phyloP scores from a whole-genome alignment of 176 grass and related monocot species.

The Rhipidocladum racemiflorum region DNA sequence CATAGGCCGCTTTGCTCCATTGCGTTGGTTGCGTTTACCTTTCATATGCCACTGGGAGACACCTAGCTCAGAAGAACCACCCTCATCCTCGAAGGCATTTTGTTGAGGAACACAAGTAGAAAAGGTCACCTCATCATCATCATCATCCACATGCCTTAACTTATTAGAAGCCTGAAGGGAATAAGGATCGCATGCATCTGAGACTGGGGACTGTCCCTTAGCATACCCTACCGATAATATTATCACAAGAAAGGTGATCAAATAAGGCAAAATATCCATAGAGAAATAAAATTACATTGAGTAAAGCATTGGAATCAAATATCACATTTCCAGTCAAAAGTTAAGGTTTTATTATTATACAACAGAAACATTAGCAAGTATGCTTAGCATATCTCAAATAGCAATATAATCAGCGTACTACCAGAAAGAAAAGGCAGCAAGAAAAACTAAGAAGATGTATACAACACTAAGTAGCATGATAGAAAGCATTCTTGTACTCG shows the following conservation, averaged over 20 bases:
- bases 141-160: conserved; percentile 34
- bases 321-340: neutral
- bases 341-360: neutral
- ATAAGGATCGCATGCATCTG: conserved; percentile 36
- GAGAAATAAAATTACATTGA: neutral
- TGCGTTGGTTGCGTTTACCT: conserved; percentile 80
- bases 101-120: conserved; percentile 25
- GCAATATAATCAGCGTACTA: neutral
- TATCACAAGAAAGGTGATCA: conserved; percentile 20
- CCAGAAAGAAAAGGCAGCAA: conserved; percentile 10
- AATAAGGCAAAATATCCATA: neutral
- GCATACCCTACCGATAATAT: conserved; percentile 41
- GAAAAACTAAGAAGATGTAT: neutral
- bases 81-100: conserved; percentile 36
- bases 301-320: neutral
- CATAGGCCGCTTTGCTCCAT: conserved; percentile 38
- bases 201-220: conserved; percentile 33
- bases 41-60: conserved; percentile 78
- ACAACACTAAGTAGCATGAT: neutral
- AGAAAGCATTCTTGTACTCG: neutral
- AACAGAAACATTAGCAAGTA: neutral
- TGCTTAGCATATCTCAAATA: neutral
- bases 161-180: conserved; percentile 46
- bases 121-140: conserved; percentile 5
- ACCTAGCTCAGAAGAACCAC: conserved; percentile 43